These are phyloP conservation scores for Stephania cephalantha DNA, from an alignment of 164 flowering plant species.

Conservation along the genomic window DNA sequence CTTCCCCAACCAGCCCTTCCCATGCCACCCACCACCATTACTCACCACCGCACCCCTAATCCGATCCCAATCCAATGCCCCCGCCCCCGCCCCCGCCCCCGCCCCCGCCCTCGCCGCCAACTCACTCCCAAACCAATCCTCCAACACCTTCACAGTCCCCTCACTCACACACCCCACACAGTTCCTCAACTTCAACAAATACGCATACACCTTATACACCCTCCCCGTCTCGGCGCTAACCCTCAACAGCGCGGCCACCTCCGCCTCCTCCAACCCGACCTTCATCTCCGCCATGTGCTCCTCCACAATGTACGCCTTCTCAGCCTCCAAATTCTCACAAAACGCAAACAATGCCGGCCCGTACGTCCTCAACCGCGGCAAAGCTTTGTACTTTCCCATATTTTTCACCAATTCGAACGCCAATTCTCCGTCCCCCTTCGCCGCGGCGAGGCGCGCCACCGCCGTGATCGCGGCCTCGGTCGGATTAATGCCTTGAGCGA, in stretches of 20 bases:
- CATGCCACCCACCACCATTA: constrained; percentile 98
- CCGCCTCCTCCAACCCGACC: constrained; percentile 51
- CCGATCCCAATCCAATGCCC: constrained; percentile 29
- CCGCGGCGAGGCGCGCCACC: constrained; percentile 62
- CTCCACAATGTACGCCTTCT: constrained; percentile 71
- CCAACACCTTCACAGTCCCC: constrained; percentile 45
- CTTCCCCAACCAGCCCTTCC: constrained; percentile 79
- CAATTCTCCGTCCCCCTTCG: constrained; percentile 55
- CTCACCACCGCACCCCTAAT: constrained; percentile 38
- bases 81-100: constrained; percentile 31
- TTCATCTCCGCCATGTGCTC: constrained; percentile 45
- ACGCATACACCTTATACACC: constrained; percentile 56
- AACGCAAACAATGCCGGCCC: constrained; percentile 66
- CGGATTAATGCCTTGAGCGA: constrained; percentile 30
- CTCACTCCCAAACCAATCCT: constrained; percentile 56
- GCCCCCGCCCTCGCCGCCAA: constrained; percentile 32
- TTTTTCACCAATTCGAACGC: constrained; percentile 56
- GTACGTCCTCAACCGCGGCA: constrained; percentile 57
- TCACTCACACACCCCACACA: constrained; percentile 41
- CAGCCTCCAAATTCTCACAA: constrained; percentile 45
- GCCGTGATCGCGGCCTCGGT: constrained; percentile 80
- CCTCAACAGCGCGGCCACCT: constrained; percentile 55
- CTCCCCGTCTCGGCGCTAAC: constrained; percentile 43
- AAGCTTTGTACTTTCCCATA: constrained; percentile 26
- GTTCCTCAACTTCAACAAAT: constrained; percentile 67